Evolutionary conservation across 257 asterid species (phyloP).

Genomic region (Solanum acaule): DNA sequence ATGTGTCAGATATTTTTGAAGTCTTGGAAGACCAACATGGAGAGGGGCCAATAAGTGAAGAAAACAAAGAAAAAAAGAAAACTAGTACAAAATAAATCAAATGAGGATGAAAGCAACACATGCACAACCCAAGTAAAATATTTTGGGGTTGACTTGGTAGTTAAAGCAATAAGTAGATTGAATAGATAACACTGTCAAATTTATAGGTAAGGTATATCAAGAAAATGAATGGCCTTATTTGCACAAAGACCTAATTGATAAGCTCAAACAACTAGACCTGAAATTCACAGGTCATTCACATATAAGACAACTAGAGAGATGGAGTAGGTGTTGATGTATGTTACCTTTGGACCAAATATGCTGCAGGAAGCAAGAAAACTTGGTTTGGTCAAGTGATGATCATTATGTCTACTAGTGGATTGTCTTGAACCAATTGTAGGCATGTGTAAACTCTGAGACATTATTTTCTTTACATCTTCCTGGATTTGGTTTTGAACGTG

Average conservation of each 20-base stretch:
- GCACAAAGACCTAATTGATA: neutral
- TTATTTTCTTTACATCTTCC: slow-evolving; percentile 74
- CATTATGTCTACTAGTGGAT: neutral
- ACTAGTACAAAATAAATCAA: neutral
- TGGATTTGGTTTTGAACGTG: slow-evolving; percentile 52
- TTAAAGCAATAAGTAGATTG: neutral
- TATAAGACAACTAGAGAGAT: neutral
- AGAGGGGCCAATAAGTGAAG: neutral
- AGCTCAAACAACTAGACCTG: neutral
- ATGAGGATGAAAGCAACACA: neutral
- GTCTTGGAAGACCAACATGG: neutral
- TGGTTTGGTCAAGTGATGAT: slow-evolving; percentile 30
- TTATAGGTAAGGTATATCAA: neutral
- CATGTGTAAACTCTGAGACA: slow-evolving; percentile 60
- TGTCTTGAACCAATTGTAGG: slow-evolving; percentile 34
- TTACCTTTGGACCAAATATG: slow-evolving; percentile 78
- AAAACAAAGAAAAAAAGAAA: neutral
- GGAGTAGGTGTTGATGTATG: slow-evolving; percentile 2
- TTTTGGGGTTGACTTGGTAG: neutral
- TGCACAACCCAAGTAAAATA: neutral
- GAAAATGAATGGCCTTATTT: neutral
- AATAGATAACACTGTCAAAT: neutral
- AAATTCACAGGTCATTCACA: neutral
- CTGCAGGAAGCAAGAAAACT: slow-evolving; percentile 74
- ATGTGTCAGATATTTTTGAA: neutral